phyloP scores from a whole-genome alignment of 2,329 filamentous ascomycete genomes.

The Fusarium sp. region DNA sequence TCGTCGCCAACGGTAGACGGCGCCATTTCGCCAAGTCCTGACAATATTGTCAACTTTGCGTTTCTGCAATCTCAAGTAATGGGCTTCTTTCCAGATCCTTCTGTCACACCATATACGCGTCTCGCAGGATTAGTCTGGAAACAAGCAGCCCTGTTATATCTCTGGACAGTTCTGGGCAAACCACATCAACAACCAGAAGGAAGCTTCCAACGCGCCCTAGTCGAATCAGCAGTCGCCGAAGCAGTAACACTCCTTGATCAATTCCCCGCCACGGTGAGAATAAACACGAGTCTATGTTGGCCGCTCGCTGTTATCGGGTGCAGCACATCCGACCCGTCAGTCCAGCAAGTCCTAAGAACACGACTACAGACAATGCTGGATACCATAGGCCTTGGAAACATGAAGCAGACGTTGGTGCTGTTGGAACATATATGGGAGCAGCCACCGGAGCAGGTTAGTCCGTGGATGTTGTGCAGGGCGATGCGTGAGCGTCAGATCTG shows the following conservation, averaged over 20 bases:
- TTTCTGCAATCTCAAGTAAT: constrained; percentile 57
- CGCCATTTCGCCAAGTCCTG: constrained; percentile 49
- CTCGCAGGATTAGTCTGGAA: constrained; percentile 58
- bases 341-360: constrained; percentile 52
- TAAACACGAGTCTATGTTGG: constrained; percentile 57
- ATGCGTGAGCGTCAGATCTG: constrained; percentile 61
- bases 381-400: constrained; percentile 59
- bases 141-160: constrained; percentile 58
- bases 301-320: constrained; percentile 54
- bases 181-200: constrained; percentile 39
- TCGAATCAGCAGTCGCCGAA: constrained; percentile 47
- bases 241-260: constrained; percentile 49
- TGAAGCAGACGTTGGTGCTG: constrained; percentile 56
- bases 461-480: constrained; percentile 58
- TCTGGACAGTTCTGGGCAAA: constrained; percentile 52
- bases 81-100: constrained; percentile 53
- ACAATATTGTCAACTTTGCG: constrained; percentile 58
- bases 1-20: constrained; percentile 49
- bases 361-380: constrained; percentile 52
- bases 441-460: constrained; percentile 48
- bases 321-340: constrained; percentile 50
- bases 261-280: constrained; percentile 49
- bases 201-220: constrained; percentile 42
- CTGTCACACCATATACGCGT: constrained; percentile 52
- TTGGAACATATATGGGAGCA: constrained; percentile 58